Conservation (phyloP, 179 eudicot genomes). For the Spergularia azorica region DNA sequence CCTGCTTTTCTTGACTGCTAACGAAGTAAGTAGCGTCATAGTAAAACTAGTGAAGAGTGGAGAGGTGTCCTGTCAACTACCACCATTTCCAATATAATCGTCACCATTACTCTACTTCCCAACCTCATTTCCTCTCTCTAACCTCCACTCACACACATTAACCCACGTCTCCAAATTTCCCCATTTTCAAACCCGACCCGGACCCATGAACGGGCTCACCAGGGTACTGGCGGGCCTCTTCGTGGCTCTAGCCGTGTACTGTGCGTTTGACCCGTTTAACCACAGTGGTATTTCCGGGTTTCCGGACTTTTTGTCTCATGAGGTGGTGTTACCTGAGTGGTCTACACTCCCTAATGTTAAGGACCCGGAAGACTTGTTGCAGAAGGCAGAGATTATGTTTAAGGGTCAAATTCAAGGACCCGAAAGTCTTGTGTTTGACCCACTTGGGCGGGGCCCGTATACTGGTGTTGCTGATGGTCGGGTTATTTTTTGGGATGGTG, state of each 20-base stretch:
- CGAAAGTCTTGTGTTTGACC: slow-evolving; percentile 85
- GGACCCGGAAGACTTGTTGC: slow-evolving; percentile 59
- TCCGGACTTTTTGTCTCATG: slow-evolving; percentile 32
- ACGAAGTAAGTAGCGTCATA: background rate
- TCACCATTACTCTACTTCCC: background rate
- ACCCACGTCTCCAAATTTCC: background rate
- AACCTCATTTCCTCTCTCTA: slow-evolving; percentile 2
- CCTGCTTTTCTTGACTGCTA: slow-evolving; percentile 13
- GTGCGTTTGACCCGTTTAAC: slow-evolving; percentile 75
- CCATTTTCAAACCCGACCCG: background rate
- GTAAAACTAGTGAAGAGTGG: background rate
- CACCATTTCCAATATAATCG: background rate
- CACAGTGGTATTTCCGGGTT: slow-evolving; percentile 60
- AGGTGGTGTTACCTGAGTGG: slow-evolving; percentile 53
- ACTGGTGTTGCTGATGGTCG: slow-evolving; percentile 94
- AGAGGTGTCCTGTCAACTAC: background rate
- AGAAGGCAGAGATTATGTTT: slow-evolving; percentile 72
- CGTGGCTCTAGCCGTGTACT: slow-evolving; percentile 62
- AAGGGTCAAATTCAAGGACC: slow-evolving; percentile 85
- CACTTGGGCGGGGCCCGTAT: slow-evolving; percentile 80
- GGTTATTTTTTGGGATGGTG: slow-evolving; percentile 79
- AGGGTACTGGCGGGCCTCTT: slow-evolving; percentile 35
- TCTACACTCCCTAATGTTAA: slow-evolving; percentile 46
- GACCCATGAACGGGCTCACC: slow-evolving; percentile 10
- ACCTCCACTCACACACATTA: background rate